Conservation (phyloP, 768 basidiomycete species). For the Boletus patriciae region DNA sequence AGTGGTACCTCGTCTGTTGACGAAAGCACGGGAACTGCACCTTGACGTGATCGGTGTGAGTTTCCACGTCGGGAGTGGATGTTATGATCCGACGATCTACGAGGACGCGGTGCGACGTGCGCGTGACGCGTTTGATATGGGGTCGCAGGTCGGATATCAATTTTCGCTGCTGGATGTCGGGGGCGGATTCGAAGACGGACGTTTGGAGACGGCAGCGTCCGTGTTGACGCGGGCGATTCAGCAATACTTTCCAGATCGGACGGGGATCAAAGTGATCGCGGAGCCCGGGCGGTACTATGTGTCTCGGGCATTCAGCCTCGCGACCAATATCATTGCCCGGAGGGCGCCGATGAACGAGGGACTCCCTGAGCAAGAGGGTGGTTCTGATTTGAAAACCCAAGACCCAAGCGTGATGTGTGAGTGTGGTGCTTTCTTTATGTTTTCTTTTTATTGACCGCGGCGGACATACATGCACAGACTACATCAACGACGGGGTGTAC, state of each 20-base stretch:
- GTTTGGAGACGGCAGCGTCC: constrained; percentile 77
- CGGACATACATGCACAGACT: constrained; percentile 55
- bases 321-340: constrained; percentile 90
- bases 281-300: constrained; percentile 97
- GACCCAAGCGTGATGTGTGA: constrained; percentile 83
- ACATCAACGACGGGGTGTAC: constrained; percentile 99
- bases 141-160: constrained; percentile 69
- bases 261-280: constrained; percentile 78
- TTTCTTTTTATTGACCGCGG: background rate
- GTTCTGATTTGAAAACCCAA: constrained; percentile 28
- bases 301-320: constrained; percentile 87
- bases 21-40: constrained; percentile 71
- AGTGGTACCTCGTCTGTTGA: constrained; percentile 75
- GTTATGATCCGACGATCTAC: constrained; percentile 89
- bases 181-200: constrained; percentile 90
- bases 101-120: constrained; percentile 87
- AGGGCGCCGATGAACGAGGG: constrained; percentile 54
- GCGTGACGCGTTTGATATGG: constrained; percentile 85
- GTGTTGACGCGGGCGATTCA: constrained; percentile 72
- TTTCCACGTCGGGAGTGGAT: constrained; percentile 98
- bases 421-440: constrained; percentile 37
- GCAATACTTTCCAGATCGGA: constrained; percentile 72
- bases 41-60: constrained; percentile 92
- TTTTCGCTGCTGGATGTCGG: constrained; percentile 91
- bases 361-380: constrained; percentile 22